Percentiles rank a stretch among this genome's conserved stretches.
Evolutionary conservation across 2,329 filamentous ascomycete species (phyloP).

Genomic region (Parastagonospora nodorum): DNA sequence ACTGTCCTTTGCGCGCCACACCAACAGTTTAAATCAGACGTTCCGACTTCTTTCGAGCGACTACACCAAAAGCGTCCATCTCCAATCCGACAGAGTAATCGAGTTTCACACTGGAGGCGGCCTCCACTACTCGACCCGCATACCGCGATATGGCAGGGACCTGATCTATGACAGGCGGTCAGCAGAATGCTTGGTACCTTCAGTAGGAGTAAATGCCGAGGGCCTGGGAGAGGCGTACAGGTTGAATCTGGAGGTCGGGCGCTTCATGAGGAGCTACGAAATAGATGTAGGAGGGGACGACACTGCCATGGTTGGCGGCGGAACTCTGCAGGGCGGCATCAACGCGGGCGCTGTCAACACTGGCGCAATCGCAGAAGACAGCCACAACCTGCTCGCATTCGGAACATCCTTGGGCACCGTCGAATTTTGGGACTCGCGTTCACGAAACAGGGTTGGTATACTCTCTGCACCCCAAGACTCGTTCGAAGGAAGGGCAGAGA

Average conservation of each 20-base stretch:
- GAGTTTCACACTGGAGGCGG: constrained; percentile 92
- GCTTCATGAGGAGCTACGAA: constrained; percentile 94
- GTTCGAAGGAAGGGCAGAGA: constrained; percentile 59
- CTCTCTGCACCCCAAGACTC: constrained; percentile 61
- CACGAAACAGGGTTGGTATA: constrained; percentile 78
- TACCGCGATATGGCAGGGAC: constrained; percentile 91
- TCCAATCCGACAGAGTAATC: constrained; percentile 87
- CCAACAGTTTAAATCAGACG: constrained; percentile 86
- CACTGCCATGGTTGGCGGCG: constrained; percentile 65
- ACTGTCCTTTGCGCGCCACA: constrained; percentile 92
- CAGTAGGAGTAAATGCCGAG: constrained; percentile 84
- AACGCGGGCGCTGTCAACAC: constrained; percentile 85
- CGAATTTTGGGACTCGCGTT: constrained; percentile 93
- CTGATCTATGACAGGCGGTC: constrained; percentile 81
- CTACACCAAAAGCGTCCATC: constrained; percentile 91
- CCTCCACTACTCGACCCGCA: constrained; percentile 84
- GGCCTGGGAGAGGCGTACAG: constrained; percentile 91
- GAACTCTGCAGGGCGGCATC: constrained; percentile 84
- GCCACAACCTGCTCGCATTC: constrained; percentile 89
- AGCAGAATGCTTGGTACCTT: constrained; percentile 83
- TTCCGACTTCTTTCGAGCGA: constrained; percentile 88
- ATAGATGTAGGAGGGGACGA: constrained; percentile 89
- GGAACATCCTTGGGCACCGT: constrained; percentile 95
- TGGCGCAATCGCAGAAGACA: constrained; percentile 82
- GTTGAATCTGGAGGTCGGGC: constrained; percentile 86